A percentile compares a stretch with the other conserved stretches of the same genome.
Evolutionary conservation across 2,329 filamentous ascomycete genomes (phyloP).

Genomic region (Emericellopsis cladophorae): DNA sequence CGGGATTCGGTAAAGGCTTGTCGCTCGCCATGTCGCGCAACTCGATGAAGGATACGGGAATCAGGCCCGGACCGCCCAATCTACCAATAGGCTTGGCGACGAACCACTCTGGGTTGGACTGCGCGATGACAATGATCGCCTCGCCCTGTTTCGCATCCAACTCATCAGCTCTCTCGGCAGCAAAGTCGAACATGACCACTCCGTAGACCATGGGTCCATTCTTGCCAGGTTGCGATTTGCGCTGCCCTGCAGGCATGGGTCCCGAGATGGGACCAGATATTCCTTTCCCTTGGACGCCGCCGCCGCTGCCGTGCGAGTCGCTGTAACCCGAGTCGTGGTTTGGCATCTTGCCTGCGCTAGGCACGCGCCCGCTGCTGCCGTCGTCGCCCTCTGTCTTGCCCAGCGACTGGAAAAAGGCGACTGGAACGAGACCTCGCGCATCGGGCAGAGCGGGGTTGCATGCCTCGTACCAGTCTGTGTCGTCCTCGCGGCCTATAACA

Average conservation of each 20-base stretch:
- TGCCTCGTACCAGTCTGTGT: conserved; percentile 94
- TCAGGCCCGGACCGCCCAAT: conserved; percentile 87
- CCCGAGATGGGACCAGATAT: conserved; percentile 5
- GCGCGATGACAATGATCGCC: conserved; percentile 95
- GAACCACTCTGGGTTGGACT: conserved; percentile 98
- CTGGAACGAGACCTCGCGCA: conserved; percentile 83
- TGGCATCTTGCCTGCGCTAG: conserved; percentile 41
- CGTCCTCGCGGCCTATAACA: conserved; percentile 91
- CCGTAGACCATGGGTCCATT: conserved; percentile 87
- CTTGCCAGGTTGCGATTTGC: conserved; percentile 35
- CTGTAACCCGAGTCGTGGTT: conserved; percentile 85
- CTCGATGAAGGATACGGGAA: conserved; percentile 93
- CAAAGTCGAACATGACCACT: conserved; percentile 93
- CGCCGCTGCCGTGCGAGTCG: conserved; percentile 14
- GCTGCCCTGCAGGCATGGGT: conserved; percentile 14
- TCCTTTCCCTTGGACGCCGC: conserved; percentile 8
- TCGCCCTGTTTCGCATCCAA: conserved; percentile 90
- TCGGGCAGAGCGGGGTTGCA: conserved; percentile 86
- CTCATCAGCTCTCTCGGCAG: conserved; percentile 90
- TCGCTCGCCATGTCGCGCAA: conserved; percentile 89
- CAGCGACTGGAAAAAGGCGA: conserved; percentile 83
- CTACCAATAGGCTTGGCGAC: conserved; percentile 98
- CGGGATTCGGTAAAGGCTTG: conserved; percentile 65
- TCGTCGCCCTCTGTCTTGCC: conserved; percentile 89
- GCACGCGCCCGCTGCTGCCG: conserved; percentile 46